Conservation (phyloP, 2,329 filamentous ascomycete species). For the Huntiella decipiens region DNA sequence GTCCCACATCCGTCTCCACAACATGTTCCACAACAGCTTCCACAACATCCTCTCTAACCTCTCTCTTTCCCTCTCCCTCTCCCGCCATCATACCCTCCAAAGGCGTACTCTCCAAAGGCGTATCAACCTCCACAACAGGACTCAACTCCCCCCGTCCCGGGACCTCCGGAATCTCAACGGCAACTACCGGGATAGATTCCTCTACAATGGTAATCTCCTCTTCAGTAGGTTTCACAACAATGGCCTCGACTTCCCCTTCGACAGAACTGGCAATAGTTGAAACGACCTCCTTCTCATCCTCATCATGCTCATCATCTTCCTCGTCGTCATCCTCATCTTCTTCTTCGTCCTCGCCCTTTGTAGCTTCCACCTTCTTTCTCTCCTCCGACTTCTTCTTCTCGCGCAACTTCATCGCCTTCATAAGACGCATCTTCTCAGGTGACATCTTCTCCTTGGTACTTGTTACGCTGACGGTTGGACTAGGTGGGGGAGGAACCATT, state of each 20-base stretch:
- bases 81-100: too few relatives aligned
- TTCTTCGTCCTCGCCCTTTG: conserved; percentile 9
- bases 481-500: conserved; percentile 8
- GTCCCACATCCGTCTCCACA: neutral
- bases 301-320: conserved; percentile 13
- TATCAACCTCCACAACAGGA: too few relatives aligned
- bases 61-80: neutral
- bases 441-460: conserved; percentile 39
- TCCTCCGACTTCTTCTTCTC: conserved; percentile 43
- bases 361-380: neutral
- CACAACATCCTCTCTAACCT: neutral
- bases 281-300: neutral
- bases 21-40: neutral
- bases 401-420: conserved; percentile 83
- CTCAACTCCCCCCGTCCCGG: too few relatives aligned
- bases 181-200: neutral
- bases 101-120: too few relatives aligned
- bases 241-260: conserved; percentile 1
- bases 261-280: neutral
- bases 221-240: neutral
- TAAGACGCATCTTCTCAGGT: conserved; percentile 74
- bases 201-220: conserved; percentile 3
- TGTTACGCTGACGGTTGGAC: conserved; percentile 13
- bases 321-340: conserved; percentile 14
- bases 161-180: neutral